Conservation (phyloP, 2,329 filamentous ascomycete genomes). For the Rachicladosporium sp. region DNA sequence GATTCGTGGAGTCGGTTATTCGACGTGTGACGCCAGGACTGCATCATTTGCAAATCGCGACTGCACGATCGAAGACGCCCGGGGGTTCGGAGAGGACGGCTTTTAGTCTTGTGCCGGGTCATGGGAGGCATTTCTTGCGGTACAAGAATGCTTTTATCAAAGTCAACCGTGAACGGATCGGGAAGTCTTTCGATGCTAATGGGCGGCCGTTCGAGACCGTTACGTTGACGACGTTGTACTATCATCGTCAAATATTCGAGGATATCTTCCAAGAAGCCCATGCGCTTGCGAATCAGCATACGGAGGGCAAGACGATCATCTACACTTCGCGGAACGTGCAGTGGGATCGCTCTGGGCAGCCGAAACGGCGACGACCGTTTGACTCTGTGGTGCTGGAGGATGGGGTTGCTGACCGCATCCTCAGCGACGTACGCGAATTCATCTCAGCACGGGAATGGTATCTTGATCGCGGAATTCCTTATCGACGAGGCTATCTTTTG, state of each 20-base stretch:
- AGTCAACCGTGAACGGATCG: constrained; percentile 67
- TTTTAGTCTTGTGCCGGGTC: constrained; percentile 83
- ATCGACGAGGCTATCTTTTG: constrained; percentile 76
- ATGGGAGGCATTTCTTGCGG: constrained; percentile 75
- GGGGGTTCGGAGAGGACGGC: constrained; percentile 62
- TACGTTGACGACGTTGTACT: constrained; percentile 81
- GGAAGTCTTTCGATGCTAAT: constrained; percentile 68
- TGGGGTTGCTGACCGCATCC: constrained; percentile 70
- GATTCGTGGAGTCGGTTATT: constrained; percentile 41
- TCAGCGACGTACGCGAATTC: constrained; percentile 74
- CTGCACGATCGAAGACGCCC: constrained; percentile 47
- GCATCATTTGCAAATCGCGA: constrained; percentile 54
- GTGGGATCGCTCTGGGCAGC: constrained; percentile 74
- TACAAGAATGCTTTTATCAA: constrained; percentile 79
- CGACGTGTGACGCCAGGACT: constrained; percentile 46
- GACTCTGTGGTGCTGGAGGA: constrained; percentile 76
- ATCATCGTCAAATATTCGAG: constrained; percentile 79
- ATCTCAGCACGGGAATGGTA: constrained; percentile 74
- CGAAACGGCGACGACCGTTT: constrained; percentile 74
- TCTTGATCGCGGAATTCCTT: constrained; percentile 85
- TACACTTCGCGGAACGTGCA: constrained; percentile 75
- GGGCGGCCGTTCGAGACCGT: constrained; percentile 92
- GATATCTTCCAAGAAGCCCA: constrained; percentile 82
- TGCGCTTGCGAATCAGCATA: constrained; percentile 62
- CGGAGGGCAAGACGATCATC: constrained; percentile 86